Percentiles rank a stretch among this genome's conserved stretches.
Evolutionary conservation across 306 rosid genomes (phyloP).

Genomic region (Vigna radiata): DNA sequence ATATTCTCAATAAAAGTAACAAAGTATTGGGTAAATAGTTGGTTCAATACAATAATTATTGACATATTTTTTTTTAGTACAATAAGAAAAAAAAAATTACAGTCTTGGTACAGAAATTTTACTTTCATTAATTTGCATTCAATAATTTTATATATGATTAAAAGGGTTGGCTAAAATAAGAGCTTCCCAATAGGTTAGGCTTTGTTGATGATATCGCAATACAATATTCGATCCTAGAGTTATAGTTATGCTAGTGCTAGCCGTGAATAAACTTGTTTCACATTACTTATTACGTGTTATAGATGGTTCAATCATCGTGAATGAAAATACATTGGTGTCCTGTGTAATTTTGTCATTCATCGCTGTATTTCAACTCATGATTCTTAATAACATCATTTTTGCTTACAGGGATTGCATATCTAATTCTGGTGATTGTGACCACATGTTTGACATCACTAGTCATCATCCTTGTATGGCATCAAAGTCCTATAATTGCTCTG

Average conservation of each 20-base stretch:
- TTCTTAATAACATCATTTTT: constrained; percentile 44
- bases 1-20: too few species aligned
- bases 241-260: too few species aligned
- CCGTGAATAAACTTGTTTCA: too few species aligned
- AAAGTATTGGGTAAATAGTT: too few species aligned
- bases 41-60: too few species aligned
- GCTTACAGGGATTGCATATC: constrained; percentile 74
- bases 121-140: background rate
- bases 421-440: constrained; percentile 62
- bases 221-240: background rate
- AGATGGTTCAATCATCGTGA: constrained; percentile 19
- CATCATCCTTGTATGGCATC: constrained; percentile 86
- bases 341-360: constrained; percentile 24
- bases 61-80: too few species aligned
- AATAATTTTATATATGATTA: background rate
- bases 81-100: too few species aligned
- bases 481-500: constrained; percentile 56
- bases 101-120: too few species aligned
- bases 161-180: constrained; percentile 35
- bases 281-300: constrained; percentile 3
- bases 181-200: constrained; percentile 22
- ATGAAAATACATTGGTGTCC: constrained; percentile 4
- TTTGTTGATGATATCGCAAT: constrained; percentile 16
- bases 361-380: constrained; percentile 19
- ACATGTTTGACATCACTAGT: constrained; percentile 73